Base-by-base conservation (phyloP, 495 filamentous ascomycete species). In the Tuber calosporum region DNA sequence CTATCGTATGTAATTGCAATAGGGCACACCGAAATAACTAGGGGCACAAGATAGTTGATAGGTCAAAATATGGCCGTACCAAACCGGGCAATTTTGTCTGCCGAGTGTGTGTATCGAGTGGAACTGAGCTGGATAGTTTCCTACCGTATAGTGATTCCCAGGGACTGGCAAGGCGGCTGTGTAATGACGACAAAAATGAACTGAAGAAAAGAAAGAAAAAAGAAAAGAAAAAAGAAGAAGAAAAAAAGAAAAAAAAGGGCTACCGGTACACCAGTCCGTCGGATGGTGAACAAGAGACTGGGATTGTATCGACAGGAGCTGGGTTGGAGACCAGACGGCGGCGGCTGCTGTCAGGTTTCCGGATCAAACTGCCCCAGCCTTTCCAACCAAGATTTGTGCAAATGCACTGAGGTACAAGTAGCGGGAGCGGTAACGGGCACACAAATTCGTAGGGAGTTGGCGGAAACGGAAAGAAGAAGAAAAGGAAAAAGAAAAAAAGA, bases 191-290 rank as follows among this genome's bases (percentile, higher is more conserved):
- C 72, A 67, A 68, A 34, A 34, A 26, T 26, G 53, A 34, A 4
- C 26, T 19, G 53, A 34, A 53, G 40, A 30, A 58, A 70, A 45
- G 67, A 72, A 66, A n/a, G 72, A 67, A 39, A 67, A 58, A 69
- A 30, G 68, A 77, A 68, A 66, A 69, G 67, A 77, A 71, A 75
- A 70, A 69, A 48, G 73, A 77, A 62, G 69, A 78, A 73, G 30
- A 68, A 74, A 43, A 77, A 43, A 77, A 58, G 13, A 58, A 26
- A 30, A 30, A 58, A 11, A 58, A 17, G 11, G 26, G 26, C 53
- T 34, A 62, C n/a, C n/a, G n/a, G n/a, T n/a, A 62, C 53, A 34
- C 53, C 53, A 17, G 53, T 19, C 22, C 26, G 53, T 17, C 53
- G 17, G 30, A 34, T 62, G 26, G 53, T 62, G 53, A 62, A 30